Percentiles rank a stretch among this genome's conserved stretches.
Evolutionary conservation across 352 stramenopile genomes (phyloP).

Genomic region (Phytophthora citricola): DNA sequence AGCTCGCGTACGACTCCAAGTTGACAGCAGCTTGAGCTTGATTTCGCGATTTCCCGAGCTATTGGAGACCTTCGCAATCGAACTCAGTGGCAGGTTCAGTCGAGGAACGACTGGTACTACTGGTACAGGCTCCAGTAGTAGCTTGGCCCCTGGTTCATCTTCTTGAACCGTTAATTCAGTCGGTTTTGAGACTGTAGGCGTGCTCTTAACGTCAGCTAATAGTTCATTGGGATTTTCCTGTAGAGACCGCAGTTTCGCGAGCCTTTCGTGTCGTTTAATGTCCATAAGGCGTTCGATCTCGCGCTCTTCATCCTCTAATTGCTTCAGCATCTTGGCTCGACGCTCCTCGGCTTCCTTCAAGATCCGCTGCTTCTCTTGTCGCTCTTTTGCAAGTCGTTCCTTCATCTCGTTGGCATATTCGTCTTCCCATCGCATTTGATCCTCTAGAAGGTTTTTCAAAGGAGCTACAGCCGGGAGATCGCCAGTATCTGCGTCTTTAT

Average conservation of each 20-base stretch:
- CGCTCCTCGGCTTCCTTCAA: slow-evolving; percentile 61
- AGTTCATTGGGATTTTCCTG: slow-evolving; percentile 16
- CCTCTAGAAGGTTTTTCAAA: slow-evolving; percentile 55
- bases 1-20: slow-evolving; percentile 65
- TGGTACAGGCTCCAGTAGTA: not conserved
- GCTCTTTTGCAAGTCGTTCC: slow-evolving; percentile 47
- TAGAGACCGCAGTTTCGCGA: slow-evolving; percentile 60
- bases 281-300: slow-evolving; percentile 76
- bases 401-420: slow-evolving; percentile 64
- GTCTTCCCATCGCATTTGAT: slow-evolving; percentile 72
- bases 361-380: slow-evolving; percentile 56
- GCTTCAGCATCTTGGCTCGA: slow-evolving; percentile 59
- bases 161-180: not conserved
- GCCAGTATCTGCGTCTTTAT: not conserved
- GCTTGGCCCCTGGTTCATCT: slow-evolving; percentile 4
- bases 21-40: slow-evolving; percentile 72
- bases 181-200: not conserved
- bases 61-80: not conserved
- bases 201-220: slow-evolving; percentile 10
- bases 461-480: slow-evolving; percentile 11
- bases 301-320: slow-evolving; percentile 78
- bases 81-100: slow-evolving; percentile 31
- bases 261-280: slow-evolving; percentile 60
- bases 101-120: slow-evolving; percentile 31
- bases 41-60: slow-evolving; percentile 37